Evolutionary conservation across 305 asterid genomes (phyloP), one percentile per base, ranked within the genome.

Genomic region (Stenogyne calaminthoides): DNA sequence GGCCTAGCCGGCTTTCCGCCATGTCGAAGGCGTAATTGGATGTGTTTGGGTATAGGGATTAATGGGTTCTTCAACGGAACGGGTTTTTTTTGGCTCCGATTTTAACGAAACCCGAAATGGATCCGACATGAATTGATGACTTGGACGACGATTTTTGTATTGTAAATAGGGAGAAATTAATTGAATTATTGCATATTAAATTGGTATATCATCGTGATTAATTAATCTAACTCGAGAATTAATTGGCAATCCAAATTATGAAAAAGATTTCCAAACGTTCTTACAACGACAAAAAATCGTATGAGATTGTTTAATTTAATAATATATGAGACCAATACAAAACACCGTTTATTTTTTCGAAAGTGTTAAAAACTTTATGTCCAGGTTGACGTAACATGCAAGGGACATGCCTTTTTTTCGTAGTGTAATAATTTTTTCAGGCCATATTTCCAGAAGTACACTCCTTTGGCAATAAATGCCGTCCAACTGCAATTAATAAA

Each of bases 1-100:
- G 86, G 3, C 88, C 87, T 19, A 87, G 87, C 69, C 80, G 88
- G 27, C 83, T 87, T 3, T 87, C 92, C 20, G 61, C 49, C 68
- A 70, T 80, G 87, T 68, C 85, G 1, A 70, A 37, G 32, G 77
- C 59, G 32, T 75, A 20, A 52, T 22, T 29, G 11, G 0, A 2
- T 57, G 9, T 5, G 18, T 6, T 32, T 42, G 36, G 57, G 58
- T n/a, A 0, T 42, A 37, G 29, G 49, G 70, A 19, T 5, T 5
- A 25, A 25, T 25, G 57, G 47, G 64, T 62, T 76, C 20, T 67
- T 51, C 25, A 67, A 61, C 56, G 73, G 74, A 18, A 58, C 62
- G 70, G 75, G 18, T 57, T 56, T 64, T 70, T 71, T 72, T 7
- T 19, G 15, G 57, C 77, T 58, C 80, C 76, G 76, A 55, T 65